Conservation (phyloP, 306 rosid genomes). For the Lupinus albus region DNA sequence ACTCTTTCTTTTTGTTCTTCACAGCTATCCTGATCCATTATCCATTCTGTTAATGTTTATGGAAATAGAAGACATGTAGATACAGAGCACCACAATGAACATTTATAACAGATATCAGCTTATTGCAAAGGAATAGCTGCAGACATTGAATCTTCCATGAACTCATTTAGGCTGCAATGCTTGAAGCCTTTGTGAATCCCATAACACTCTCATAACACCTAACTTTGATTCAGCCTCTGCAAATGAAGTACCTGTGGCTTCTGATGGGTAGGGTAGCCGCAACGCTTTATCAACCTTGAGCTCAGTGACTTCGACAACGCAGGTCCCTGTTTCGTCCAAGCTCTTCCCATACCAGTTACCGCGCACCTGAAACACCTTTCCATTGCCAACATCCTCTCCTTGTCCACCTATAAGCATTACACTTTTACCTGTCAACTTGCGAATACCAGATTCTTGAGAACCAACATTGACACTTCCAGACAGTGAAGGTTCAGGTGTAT, state of each 20-base stretch:
- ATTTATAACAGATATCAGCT: conserved; percentile 23
- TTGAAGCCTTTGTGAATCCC: conserved; percentile 66
- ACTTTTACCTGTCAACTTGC: conserved; percentile 57
- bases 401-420: conserved; percentile 52
- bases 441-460: conserved; percentile 48
- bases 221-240: conserved; percentile 69
- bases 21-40: conserved; percentile 16
- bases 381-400: conserved; percentile 75
- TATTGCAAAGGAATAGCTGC: conserved; percentile 31
- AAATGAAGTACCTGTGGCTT: conserved; percentile 65
- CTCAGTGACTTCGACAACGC: conserved; percentile 69
- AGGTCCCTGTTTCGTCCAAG: conserved; percentile 58
- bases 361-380: conserved; percentile 65
- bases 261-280: conserved; percentile 67
- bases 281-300: conserved; percentile 59
- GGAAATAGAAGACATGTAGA: conserved; percentile 17
- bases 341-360: conserved; percentile 73
- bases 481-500: conserved; percentile 42
- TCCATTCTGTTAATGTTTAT: conserved; percentile 13
- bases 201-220: conserved; percentile 77
- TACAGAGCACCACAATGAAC: neutral
- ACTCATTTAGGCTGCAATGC: conserved; percentile 44
- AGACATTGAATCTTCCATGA: conserved; percentile 34
- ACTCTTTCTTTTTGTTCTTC: neutral
- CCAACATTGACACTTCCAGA: conserved; percentile 43